Evolutionary conservation across 768 basidiomycete genomes (phyloP), one percentile per base, ranked within the genome.

Genomic region (Mycena filopes): DNA sequence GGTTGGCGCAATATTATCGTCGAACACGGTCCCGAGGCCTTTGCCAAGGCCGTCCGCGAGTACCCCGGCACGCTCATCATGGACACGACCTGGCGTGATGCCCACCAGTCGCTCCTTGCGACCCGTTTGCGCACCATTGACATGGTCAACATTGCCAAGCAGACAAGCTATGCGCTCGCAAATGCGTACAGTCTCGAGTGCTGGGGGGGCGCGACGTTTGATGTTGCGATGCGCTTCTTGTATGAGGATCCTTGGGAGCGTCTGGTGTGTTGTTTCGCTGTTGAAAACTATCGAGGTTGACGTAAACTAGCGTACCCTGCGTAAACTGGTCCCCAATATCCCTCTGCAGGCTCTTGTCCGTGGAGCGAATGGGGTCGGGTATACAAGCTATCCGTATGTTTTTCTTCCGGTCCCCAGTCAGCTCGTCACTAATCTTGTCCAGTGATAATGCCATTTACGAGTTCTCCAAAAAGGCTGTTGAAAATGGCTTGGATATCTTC

Each of bases 231-330:
- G 96, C 91, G 97, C 48, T 99, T 99, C 91, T 80, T 99, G 76
- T 99, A 99, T 76, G 98, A 99, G 77, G 98, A 99, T 79, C 98
- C 98, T 71, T 99, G 98, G 98, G 98, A 99, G 77, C 90, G 98
- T 70, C 81, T 99, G 80, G 94, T 94, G 70, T 53, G 89, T 79
- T 31, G 57, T 23, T 20, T 56, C 23, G 21, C 20, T 2, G 40
- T 43, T 6, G 65, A 16, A 8, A 8, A 60, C 55, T 36, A 41
- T 43, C 50, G 55, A 36, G 65, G 74, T 57, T 74, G 58, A 36
- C 72, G 46, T 60, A 51, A 28, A 71, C 7, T 48, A 95, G 93
- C 90, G 98, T 68, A 90, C 92, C 18, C 87, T 99, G 61, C 89
- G 98, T 68, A 95, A 95, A 79, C 84, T 99, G 63, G 98, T 99